Base-by-base conservation (phyloP, 208 protist species). In the Herpetomonas samuelpessoai region DNA sequence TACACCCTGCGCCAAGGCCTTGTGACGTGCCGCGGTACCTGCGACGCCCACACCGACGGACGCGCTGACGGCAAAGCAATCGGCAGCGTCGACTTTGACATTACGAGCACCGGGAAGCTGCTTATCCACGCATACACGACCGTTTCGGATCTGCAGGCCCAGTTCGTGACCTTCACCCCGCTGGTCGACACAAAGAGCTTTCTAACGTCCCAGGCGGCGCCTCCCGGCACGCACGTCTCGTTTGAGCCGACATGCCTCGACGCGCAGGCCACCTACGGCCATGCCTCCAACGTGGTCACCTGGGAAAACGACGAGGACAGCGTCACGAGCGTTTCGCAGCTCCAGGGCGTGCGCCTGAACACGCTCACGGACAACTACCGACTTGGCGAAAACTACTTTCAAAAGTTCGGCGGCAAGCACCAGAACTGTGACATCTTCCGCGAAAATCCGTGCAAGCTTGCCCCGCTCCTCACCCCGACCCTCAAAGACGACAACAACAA, bases 391-490 rank as follows among this genome's bases (percentile, higher is more conserved):
- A 93, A 91, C 80, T 96, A 92, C 69, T 96, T 81, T 65, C 89
- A 93, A 39, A 93, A 89, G 71, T 96, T 96, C 61, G 86, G 86
- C 21, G 89, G 89, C 61, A 92, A 90, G 25, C 89, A 96, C 58
- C 73, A 65, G 14, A 46, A 81, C 41, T 96, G 89, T 54, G 89
- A 96, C 48, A 69, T 88, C 7, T 96, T 74, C 68, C 86, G 89
- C 35, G 14, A 2, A 1, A 75, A 93, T 54, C 58, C 89, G 25
- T 96, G 89, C 67, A 84, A 83, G 71, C 89, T 90, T 51, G 86
- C 89, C 4, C 89, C 89, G 10, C 68, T 96, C 52, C 57, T 92
- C 45, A 93, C 86, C 10, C 89, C 89, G 48, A 63, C 78, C 31
- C 49, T 52, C 22, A 64, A 45, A 24, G 53, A 74, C 9, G 59